Conservation (phyloP, 148 eudicot species). For the Cornus florida region DNA sequence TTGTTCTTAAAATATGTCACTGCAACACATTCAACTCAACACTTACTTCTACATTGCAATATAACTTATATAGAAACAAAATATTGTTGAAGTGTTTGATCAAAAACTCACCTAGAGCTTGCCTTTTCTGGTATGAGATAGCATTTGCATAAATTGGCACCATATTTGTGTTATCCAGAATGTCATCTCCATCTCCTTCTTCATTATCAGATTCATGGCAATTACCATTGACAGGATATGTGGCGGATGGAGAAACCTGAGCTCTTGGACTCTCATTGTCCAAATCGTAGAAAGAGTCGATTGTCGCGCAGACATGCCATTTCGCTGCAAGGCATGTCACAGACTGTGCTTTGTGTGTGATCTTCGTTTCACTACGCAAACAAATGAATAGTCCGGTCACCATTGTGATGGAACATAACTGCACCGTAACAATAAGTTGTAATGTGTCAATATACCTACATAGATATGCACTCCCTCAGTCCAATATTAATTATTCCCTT, state of each 20-base stretch:
- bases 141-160: slow-evolving; percentile 59
- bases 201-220: slow-evolving; percentile 51
- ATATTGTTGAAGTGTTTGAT: background rate
- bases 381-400: slow-evolving; percentile 79
- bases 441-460: background rate
- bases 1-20: slow-evolving; percentile 82
- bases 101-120: slow-evolving; percentile 62
- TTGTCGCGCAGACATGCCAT: slow-evolving; percentile 81
- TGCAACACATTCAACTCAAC: slow-evolving; percentile 34
- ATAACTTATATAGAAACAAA: background rate
- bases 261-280: slow-evolving; percentile 39
- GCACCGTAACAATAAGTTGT: slow-evolving; percentile 17
- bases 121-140: slow-evolving; percentile 79
- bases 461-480: too few relatives aligned
- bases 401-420: slow-evolving; percentile 72
- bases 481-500: too few relatives aligned
- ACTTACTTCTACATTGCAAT: background rate
- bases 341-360: slow-evolving; percentile 81
- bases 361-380: slow-evolving; percentile 83
- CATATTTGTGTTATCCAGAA: slow-evolving; percentile 70
- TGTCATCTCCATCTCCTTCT: slow-evolving; percentile 77
- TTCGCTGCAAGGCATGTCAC: slow-evolving; percentile 74
- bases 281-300: slow-evolving; percentile 46
- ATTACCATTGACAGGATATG: slow-evolving; percentile 15
- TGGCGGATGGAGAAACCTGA: slow-evolving; percentile 21